Conservation (phyloP, 2,329 filamentous ascomycete species). For the Paracoccidioides lutzii region DNA sequence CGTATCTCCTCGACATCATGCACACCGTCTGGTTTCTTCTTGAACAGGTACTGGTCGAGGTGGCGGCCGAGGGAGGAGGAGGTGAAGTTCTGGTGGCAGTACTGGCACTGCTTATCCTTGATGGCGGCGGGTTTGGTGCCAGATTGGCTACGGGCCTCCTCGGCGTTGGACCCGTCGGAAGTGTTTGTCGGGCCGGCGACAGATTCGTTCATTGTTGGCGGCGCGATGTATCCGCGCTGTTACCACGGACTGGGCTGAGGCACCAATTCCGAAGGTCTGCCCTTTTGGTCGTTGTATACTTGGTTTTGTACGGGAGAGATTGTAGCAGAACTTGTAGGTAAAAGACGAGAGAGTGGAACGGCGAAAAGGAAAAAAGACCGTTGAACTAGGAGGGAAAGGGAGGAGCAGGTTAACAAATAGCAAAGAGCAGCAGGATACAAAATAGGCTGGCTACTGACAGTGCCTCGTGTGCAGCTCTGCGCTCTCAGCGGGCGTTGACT, state of each 20-base stretch:
- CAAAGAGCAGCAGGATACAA: neutral
- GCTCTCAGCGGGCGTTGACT: neutral
- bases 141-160: conserved; percentile 5
- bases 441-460: neutral
- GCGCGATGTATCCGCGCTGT: neutral
- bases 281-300: neutral
- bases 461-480: neutral
- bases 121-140: conserved; percentile 35
- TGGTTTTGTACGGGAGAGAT: neutral
- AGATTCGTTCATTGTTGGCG: conserved; percentile 4
- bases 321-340: neutral
- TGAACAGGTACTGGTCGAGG: conserved; percentile 85
- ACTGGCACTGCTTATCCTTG: conserved; percentile 83
- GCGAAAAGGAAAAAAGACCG: neutral
- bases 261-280: neutral
- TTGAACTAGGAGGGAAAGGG: neutral
- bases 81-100: conserved; percentile 79
- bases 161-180: conserved; percentile 5
- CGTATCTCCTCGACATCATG: conserved; percentile 84
- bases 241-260: neutral
- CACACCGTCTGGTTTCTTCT: conserved; percentile 85
- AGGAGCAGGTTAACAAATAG: neutral
- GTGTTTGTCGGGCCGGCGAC: conserved; percentile 5
- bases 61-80: conserved; percentile 88
- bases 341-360: neutral